phyloP scores from a whole-genome alignment of 2,329 filamentous ascomycete genomes.

The Colletotrichum trifolii region DNA sequence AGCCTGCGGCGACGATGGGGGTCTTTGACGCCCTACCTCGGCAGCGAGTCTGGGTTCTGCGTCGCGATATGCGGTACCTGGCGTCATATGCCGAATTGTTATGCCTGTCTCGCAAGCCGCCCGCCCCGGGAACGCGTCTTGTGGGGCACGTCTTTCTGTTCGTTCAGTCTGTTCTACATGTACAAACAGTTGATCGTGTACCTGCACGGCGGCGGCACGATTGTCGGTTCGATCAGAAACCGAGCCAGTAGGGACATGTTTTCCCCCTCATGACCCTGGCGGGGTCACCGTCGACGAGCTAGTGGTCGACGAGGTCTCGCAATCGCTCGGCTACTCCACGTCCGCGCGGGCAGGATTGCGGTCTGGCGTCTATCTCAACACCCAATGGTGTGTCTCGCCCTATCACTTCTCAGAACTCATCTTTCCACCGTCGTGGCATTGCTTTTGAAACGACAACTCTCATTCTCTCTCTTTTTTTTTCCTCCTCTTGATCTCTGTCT shows the following conservation, averaged over 20 bases:
- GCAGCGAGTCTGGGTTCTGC: conserved; percentile 20
- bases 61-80: conserved; percentile 21
- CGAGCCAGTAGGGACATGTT: conserved; percentile 8
- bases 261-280: conserved; percentile 18
- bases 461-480: neutral
- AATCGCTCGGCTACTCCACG: conserved; percentile 28
- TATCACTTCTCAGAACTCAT: conserved; percentile 35
- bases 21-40: conserved; percentile 6
- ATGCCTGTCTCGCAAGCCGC: conserved; percentile 27
- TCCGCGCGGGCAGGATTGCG: conserved; percentile 25
- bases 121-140: conserved; percentile 13
- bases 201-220: no score
- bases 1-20: conserved; percentile 16
- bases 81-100: conserved; percentile 24
- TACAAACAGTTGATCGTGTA: no score
- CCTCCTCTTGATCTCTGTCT: neutral
- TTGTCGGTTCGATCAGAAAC: no score
- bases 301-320: conserved; percentile 28
- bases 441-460: conserved; percentile 30
- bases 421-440: conserved; percentile 25
- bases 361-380: conserved; percentile 20
- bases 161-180: conserved; percentile 27
- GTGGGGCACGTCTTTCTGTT: conserved; percentile 10
- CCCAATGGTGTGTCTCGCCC: conserved; percentile 34
- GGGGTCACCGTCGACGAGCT: conserved; percentile 23